Evolutionary conservation across 1,284 basidiomycete genomes (phyloP), one percentile per base, ranked within the genome.

Genomic region (Ceratobasidium sp.): DNA sequence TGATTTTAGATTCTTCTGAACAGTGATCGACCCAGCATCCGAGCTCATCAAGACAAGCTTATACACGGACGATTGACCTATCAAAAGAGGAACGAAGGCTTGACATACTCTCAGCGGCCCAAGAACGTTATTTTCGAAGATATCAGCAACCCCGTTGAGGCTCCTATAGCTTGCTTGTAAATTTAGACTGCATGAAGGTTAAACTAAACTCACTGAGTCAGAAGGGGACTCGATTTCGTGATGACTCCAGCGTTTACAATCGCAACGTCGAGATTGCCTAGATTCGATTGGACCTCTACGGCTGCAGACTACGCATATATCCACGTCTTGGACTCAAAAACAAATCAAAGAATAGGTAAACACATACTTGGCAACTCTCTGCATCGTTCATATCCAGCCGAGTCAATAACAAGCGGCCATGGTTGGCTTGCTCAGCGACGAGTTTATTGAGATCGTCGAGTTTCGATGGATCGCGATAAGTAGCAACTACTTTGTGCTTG

Each of bases 361-460:
- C 33, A 33, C 60, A 12, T 7, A 75, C 58, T 60, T 51, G 51
- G 44, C 71, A 75, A 46, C 71, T 75, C 12, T 49, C 58, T 23
- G 40, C 26, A 23, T 75, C 71, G 39, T 20, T 23, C 71, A 64
- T 64, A 53, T 75, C 71, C 44, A 75, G n/a, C 15, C 60, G 71
- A 39, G 40, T 44, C 39, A 75, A 33, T 1, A 1, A n/a, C 6
- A 75, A 40, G 9, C 71, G 46, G 39, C 60, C 71, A 1, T n/a
- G 13, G 40, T 61, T 64, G 1, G 58, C 23, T 40, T 63, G 20
- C 9, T 75, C 58, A 4, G 60, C 15, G 18, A 26, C 18, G 20
- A 75, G 53, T 1, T 3, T 12, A 2, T 75, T 51, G 18, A 93
- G 60, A 18, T 40, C 42, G 23, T 55, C 44, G n/a, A 63, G n/a